A percentile compares a stretch with the other conserved stretches of the same genome.
These are phyloP conservation scores for Dendrocalamus latiflorus DNA, from an alignment of 202 grass and related monocot species.

Conservation along the genomic window DNA sequence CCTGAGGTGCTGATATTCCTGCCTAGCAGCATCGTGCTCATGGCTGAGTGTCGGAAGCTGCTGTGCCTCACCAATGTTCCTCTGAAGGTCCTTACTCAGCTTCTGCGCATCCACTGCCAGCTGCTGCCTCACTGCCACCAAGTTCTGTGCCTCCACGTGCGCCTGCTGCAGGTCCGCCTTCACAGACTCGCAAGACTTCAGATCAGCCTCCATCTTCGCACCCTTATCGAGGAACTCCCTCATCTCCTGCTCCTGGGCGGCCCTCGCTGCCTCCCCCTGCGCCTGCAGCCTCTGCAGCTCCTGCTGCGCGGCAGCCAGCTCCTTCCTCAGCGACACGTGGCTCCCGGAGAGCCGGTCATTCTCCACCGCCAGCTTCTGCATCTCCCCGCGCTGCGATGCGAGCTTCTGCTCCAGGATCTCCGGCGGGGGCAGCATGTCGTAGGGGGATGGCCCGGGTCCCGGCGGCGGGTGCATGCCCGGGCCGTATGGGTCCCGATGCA, in stretches of 20 bases:
- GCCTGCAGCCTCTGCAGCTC: slow-evolving; percentile 67
- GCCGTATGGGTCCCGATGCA: slow-evolving; percentile 62
- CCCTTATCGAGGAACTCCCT: slow-evolving; percentile 62
- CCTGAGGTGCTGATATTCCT: slow-evolving; percentile 87
- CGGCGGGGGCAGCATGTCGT: slow-evolving; percentile 48
- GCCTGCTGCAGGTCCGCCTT: slow-evolving; percentile 79
- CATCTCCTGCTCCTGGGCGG: slow-evolving; percentile 66
- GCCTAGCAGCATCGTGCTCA: slow-evolving; percentile 59
- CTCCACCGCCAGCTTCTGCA: slow-evolving; percentile 79
- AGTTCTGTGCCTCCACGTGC: slow-evolving; percentile 61
- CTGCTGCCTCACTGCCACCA: slow-evolving; percentile 57
- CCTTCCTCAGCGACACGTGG: slow-evolving; percentile 61
- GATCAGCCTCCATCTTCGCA: slow-evolving; percentile 79
- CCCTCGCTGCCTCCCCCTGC: slow-evolving; percentile 40
- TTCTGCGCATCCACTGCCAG: slow-evolving; percentile 48
- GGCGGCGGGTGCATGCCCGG: slow-evolving; percentile 47
- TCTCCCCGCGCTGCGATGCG: slow-evolving; percentile 52
- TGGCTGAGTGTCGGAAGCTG: slow-evolving; percentile 53
- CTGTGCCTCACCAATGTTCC: slow-evolving; percentile 59
- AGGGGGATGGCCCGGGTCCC: slow-evolving; percentile 49
- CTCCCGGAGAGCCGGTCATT: slow-evolving; percentile 62
- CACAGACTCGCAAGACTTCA: slow-evolving; percentile 44
- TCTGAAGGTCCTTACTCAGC: slow-evolving; percentile 84
- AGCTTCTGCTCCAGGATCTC: slow-evolving; percentile 90
- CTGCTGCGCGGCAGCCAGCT: slow-evolving; percentile 68